These are phyloP conservation scores for Yarrowia sp. DNA, from an alignment of 805 yeast species.

Conservation along the genomic window DNA sequence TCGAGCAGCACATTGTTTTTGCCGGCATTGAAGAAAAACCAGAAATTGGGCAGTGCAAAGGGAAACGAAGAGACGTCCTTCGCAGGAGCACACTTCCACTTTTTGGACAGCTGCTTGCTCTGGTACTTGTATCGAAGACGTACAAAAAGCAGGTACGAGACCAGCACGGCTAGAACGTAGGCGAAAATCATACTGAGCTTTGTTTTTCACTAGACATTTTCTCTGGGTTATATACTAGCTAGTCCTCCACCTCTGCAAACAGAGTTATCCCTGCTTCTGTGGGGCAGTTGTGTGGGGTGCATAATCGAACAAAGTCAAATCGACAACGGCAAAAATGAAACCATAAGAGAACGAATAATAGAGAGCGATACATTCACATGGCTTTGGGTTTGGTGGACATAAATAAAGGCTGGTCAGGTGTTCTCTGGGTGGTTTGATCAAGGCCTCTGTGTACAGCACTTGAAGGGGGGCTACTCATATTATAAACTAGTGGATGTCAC, in stretches of 20 bases:
- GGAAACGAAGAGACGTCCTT: background rate
- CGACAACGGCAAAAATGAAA: background rate
- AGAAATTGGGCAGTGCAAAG: background rate
- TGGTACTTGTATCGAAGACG: background rate
- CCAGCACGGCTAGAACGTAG: background rate
- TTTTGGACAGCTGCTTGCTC: background rate
- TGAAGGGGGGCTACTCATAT: too few species aligned
- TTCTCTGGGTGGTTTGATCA: too few species aligned
- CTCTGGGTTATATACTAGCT: background rate
- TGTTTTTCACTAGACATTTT: too few species aligned
- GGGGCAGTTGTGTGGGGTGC: slow-evolving; percentile 4
- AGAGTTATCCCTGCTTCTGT: background rate
- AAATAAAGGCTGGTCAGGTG: background rate
- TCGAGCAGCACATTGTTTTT: background rate
- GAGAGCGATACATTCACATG: background rate
- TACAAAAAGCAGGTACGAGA: background rate
- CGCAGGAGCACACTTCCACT: background rate
- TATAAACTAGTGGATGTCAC: too few species aligned
- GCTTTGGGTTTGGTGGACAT: background rate
- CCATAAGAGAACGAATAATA: background rate
- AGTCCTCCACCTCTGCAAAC: background rate
- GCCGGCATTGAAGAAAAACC: background rate
- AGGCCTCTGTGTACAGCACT: too few species aligned
- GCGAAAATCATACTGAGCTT: too few species aligned
- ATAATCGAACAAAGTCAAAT: background rate